Evolutionary conservation across 768 basidiomycete species (phyloP).

Genomic region (Tylopilus plumbeoviolaceoides): DNA sequence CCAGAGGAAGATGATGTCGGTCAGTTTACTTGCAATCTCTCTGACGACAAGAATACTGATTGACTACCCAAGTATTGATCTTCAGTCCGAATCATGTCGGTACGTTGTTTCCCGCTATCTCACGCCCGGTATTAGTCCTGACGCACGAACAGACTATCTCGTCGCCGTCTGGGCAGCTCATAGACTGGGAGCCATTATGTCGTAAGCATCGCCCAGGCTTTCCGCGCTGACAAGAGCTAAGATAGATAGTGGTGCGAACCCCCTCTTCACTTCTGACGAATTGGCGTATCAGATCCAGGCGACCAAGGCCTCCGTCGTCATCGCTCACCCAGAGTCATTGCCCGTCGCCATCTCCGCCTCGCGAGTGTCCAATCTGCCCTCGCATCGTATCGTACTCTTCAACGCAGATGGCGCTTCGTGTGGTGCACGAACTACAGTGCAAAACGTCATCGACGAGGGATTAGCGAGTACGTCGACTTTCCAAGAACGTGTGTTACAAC

Average conservation of each 20-base stretch:
- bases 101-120: slow-evolving; percentile 21
- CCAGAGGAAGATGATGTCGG: slow-evolving; percentile 39
- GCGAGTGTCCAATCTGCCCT: slow-evolving; percentile 35
- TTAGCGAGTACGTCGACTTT: slow-evolving; percentile 36
- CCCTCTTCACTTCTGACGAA: slow-evolving; percentile 54
- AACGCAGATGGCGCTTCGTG: slow-evolving; percentile 18
- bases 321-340: slow-evolving; percentile 45
- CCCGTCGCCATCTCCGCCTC: slow-evolving; percentile 44
- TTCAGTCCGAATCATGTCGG: slow-evolving; percentile 69
- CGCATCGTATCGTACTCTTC: slow-evolving; percentile 43
- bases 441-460: slow-evolving; percentile 48
- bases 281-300: slow-evolving; percentile 52
- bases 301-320: slow-evolving; percentile 44
- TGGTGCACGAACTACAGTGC: slow-evolving; percentile 34
- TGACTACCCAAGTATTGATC: slow-evolving; percentile 45
- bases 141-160: slow-evolving; percentile 42
- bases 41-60: slow-evolving; percentile 1
- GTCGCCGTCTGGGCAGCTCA: slow-evolving; percentile 55
- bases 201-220: slow-evolving; percentile 37
- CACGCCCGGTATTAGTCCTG: background rate
- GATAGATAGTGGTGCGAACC: slow-evolving; percentile 54
- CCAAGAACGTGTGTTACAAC: slow-evolving; percentile 45
- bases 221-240: background rate
- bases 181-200: slow-evolving; percentile 51
- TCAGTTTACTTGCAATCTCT: slow-evolving; percentile 14